These are phyloP conservation scores for Coniferiporia weirii DNA, from an alignment of 1,284 basidiomycete species.

Conservation along the genomic window DNA sequence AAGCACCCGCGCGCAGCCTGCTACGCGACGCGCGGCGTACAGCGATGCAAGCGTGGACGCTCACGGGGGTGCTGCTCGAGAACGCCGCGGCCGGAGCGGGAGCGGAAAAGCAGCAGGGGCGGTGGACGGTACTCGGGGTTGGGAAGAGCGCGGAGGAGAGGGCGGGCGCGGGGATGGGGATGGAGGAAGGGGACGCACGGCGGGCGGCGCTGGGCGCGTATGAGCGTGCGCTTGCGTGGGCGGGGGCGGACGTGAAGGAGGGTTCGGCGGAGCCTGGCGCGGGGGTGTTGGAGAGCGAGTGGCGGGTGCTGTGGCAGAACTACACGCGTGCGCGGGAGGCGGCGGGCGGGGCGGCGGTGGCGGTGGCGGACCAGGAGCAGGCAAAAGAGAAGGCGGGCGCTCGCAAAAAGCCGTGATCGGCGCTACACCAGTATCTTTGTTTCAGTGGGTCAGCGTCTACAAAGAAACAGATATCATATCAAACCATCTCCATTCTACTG, in stretches of 20 bases:
- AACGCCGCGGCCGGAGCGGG: slow-evolving; percentile 19
- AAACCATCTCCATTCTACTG: too few relatives aligned
- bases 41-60: slow-evolving; percentile 64
- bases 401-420: neutral
- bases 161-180: neutral
- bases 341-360: slow-evolving; percentile 2
- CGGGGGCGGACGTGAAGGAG: slow-evolving; percentile 40
- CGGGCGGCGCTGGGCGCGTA: slow-evolving; percentile 46
- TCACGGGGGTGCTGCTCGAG: slow-evolving; percentile 47
- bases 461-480: too few relatives aligned
- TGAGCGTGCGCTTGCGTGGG: slow-evolving; percentile 59
- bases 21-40: slow-evolving; percentile 66
- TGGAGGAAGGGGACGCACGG: neutral
- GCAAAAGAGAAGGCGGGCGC: neutral
- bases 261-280: slow-evolving; percentile 41
- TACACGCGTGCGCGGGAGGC: slow-evolving; percentile 10
- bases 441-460: too few relatives aligned
- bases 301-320: slow-evolving; percentile 10
- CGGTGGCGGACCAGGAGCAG: neutral
- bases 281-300: slow-evolving; percentile 14
- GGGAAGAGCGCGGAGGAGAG: too few relatives aligned
- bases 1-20: slow-evolving; percentile 49
- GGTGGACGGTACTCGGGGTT: neutral
- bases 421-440: too few relatives aligned
- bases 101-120: neutral